Base-by-base conservation (phyloP, 768 basidiomycete species). In the Tricholoma hemisulphureum region DNA sequence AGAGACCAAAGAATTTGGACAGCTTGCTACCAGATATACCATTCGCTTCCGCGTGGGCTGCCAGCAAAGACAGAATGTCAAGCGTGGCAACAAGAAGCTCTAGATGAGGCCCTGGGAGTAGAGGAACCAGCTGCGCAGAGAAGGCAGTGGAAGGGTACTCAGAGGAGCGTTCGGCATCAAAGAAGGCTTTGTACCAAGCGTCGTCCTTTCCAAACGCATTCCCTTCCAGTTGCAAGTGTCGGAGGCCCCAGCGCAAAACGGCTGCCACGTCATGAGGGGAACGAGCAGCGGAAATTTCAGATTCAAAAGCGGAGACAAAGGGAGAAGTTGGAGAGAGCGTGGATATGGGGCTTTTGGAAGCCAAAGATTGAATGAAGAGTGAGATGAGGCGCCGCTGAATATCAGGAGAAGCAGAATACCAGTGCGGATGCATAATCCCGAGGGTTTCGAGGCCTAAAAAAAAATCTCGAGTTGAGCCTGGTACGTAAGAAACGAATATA, bases 381-480 rank as follows among this genome's bases (percentile, higher is more conserved):
- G 88, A 88, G 56, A 91, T 83, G 29, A 93, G 83, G 58, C 68
- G 75, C 56, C 75, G 84, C 69, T 93, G 91, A n/a, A 80, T 71
- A 9, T 83, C 81, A 7, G 83, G 83, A 6, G 88, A 90, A 8
- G 90, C 79, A 37, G 89, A 86, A 68, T 88, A 79, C 90, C 88
- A 93, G 68, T 92, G 87, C 5, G 91, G 89, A 64, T 88, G 88
- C 88, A 93, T 93, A 46, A 93, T 78, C 18, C 91, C 91, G 46
- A 89, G 84, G 3, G 87, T 85, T 68, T 91, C 89, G 51, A 91
- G 77, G n/a, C 90, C 90, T 92, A 58, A 11, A 59, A 56, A 39
- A n/a, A n/a, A n/a, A n/a, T n/a, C n/a, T 62, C 37, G 32, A 46
- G 29, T 59, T 28, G 16, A 64, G 18, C 43, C 20, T 52, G 18